phyloP scores from a whole-genome alignment of 306 rosid genomes.

The Notholithocarpus densiflorus region DNA sequence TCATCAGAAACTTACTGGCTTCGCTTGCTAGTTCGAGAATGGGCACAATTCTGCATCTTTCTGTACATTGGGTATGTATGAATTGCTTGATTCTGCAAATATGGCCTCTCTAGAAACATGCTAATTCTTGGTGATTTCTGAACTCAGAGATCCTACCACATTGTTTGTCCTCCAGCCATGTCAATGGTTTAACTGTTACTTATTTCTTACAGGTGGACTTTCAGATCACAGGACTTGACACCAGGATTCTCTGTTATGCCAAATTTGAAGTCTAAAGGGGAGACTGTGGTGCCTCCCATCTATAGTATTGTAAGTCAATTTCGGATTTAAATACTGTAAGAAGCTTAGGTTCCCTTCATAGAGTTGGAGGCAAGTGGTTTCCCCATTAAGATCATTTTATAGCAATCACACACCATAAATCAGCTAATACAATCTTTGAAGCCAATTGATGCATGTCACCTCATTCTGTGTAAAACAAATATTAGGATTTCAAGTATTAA shows the following conservation, averaged over 20 bases:
- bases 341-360: not conserved
- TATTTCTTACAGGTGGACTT: slow-evolving; percentile 69
- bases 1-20: slow-evolving; percentile 80
- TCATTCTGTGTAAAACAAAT: not conserved
- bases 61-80: slow-evolving; percentile 78
- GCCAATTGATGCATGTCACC: not conserved
- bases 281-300: slow-evolving; percentile 66
- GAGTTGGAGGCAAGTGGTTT: not conserved
- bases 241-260: slow-evolving; percentile 91
- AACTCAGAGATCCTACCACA: not conserved
- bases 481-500: not conserved
- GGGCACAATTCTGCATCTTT: slow-evolving; percentile 86
- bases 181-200: slow-evolving; percentile 4
- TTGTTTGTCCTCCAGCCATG: not conserved
- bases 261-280: slow-evolving; percentile 51
- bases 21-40: slow-evolving; percentile 81
- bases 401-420: not conserved
- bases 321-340: not conserved
- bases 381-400: not conserved
- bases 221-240: slow-evolving; percentile 81
- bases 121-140: slow-evolving; percentile 6
- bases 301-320: slow-evolving; percentile 69
- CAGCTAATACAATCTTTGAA: not conserved
- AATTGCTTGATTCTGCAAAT: not conserved
- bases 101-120: slow-evolving; percentile 1